Evolutionary conservation across 2,329 filamentous ascomycete species (phyloP).

Genomic region (Penicillium sp.): DNA sequence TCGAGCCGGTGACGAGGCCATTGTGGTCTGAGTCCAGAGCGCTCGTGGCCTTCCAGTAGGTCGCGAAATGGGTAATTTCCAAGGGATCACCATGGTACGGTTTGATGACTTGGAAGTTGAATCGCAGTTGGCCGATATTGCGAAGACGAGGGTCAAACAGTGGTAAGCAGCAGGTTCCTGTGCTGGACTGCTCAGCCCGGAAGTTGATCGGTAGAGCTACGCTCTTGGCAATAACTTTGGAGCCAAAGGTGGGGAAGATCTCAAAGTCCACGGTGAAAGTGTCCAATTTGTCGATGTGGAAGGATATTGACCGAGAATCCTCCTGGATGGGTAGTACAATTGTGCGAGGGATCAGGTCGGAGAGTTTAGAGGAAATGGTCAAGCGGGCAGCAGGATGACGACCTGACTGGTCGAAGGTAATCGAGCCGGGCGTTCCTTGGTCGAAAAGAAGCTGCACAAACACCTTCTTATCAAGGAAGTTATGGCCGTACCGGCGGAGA

Average conservation of each 20-base stretch:
- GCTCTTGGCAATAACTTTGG: conserved; percentile 95
- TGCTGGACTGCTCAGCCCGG: conserved; percentile 72
- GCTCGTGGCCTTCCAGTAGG: conserved; percentile 98
- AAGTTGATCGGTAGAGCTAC: conserved; percentile 90
- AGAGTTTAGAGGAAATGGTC: conserved; percentile 94
- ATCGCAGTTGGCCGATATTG: conserved; percentile 90
- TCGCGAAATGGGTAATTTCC: conserved; percentile 97
- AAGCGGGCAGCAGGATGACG: conserved; percentile 94
- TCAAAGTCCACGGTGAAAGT: conserved; percentile 96
- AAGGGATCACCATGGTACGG: conserved; percentile 90
- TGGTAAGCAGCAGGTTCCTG: conserved; percentile 80
- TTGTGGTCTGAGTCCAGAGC: conserved; percentile 84
- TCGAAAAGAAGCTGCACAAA: conserved; percentile 93
- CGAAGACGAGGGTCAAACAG: conserved; percentile 90
- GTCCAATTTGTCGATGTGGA: conserved; percentile 92
- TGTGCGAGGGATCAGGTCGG: conserved; percentile 94
- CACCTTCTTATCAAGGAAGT: conserved; percentile 97
- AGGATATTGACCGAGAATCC: conserved; percentile 89
- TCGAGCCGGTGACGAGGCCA: conserved; percentile 91
- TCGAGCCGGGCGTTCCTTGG: conserved; percentile 66
- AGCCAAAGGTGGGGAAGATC: conserved; percentile 95
- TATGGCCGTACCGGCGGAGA: conserved; percentile 91
- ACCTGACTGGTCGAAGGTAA: conserved; percentile 95
- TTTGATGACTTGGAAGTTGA: conserved; percentile 95
- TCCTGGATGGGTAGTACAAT: conserved; percentile 95